Evolutionary conservation across 805 yeast species (phyloP), one percentile per base, ranked within the genome.

Genomic region (Scheffersomyces coipomensis): DNA sequence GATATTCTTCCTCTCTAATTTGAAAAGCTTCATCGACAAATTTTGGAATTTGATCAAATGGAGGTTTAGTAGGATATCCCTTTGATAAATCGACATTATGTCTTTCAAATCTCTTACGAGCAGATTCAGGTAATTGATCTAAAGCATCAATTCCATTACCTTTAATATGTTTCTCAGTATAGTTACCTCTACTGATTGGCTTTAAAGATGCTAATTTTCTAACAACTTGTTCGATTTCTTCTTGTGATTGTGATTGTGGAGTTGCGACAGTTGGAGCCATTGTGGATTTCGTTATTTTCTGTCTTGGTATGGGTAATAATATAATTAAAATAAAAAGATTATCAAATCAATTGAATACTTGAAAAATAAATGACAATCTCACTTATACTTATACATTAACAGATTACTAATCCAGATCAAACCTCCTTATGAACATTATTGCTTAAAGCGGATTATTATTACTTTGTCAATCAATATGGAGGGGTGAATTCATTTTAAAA

Each of bases 11-110:
- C 30, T 51, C 46, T 44, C 64, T 52, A 29, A 60, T 44, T 6
- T 42, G 52, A 25, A 30, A 50, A 13, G 62, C 64, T 35, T 60
- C 64, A 40, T 58, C 62, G n/a, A 58, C 38, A 41, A 58, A 60
- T 12, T 44, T 53, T 16, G 65, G 64, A 33, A 60, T 55, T 12
- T 48, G 37, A 12, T 47, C 55, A 3, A 29, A 39, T 13, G 41
- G 37, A 9, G 64, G 63, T 25, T 46, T 37, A n/a, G 35, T 40
- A 10, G 64, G 64, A 35, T 60, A 60, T 7, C 65, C 64, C 5
- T 45, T 37, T 11, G 58, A 51, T 13, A 58, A 42, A 36, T 60
- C 65, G 38, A 58, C 51, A 3, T 49, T 51, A 34, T 51, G 48
- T 39, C 46, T 57, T 13, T 51, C 58, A 29, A 50, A 54, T 42